phyloP scores from a whole-genome alignment of 2,329 filamentous ascomycete genomes.

The Penicillium sp. region DNA sequence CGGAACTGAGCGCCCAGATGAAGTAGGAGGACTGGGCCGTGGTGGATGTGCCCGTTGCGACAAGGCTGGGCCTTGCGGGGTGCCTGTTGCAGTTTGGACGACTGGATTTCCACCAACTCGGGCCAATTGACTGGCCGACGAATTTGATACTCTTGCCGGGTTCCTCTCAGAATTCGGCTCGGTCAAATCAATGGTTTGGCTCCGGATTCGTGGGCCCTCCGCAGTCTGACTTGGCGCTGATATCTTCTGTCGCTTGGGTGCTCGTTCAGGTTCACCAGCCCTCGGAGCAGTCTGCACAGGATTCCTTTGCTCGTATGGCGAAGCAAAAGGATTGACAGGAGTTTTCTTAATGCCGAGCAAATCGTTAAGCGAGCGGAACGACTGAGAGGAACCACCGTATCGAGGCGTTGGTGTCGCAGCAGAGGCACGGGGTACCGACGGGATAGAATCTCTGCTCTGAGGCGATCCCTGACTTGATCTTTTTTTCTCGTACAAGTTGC shows the following conservation, averaged over 20 bases:
- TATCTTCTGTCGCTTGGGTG: conserved; percentile 37
- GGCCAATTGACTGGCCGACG: background rate
- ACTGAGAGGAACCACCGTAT: conserved; percentile 37
- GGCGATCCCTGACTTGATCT: conserved; percentile 43
- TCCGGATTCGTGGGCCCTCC: conserved; percentile 5
- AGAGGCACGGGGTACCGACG: conserved; percentile 47
- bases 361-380: conserved; percentile 61
- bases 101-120: background rate
- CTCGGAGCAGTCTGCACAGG: conserved; percentile 10
- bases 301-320: conserved; percentile 61
- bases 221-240: conserved; percentile 14
- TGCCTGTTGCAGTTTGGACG: background rate
- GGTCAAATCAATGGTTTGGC: conserved; percentile 28
- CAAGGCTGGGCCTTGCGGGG: background rate
- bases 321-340: conserved; percentile 65
- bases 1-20: background rate
- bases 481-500: conserved; percentile 71
- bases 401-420: background rate
- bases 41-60: background rate
- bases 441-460: conserved; percentile 33
- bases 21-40: background rate
- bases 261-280: conserved; percentile 25
- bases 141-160: background rate
- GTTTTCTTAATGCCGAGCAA: conserved; percentile 67
- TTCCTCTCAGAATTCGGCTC: conserved; percentile 1